Conservation (phyloP, 2,329 filamentous ascomycete genomes). For the Lojkania enalia region DNA sequence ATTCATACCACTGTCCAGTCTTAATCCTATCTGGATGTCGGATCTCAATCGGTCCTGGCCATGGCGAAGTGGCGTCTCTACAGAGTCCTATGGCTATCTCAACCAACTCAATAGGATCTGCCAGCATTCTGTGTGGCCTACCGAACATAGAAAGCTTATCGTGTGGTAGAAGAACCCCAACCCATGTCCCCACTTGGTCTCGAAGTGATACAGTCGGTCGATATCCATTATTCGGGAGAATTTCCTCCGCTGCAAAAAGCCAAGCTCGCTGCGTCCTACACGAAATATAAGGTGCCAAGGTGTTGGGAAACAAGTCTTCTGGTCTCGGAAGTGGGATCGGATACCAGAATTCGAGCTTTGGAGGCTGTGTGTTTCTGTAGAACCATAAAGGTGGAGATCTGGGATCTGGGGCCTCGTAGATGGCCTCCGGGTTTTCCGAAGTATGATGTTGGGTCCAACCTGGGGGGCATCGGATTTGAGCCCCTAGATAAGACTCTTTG, state of each 20-base stretch:
- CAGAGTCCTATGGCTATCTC: not conserved
- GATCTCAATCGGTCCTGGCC: not conserved
- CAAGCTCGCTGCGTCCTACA: not conserved
- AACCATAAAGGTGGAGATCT: too few species aligned
- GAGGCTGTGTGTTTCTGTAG: not conserved
- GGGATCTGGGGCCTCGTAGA: not conserved
- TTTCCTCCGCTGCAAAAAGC: not conserved
- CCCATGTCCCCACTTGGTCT: not conserved
- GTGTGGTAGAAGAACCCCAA: not conserved
- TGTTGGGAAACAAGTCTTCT: not conserved
- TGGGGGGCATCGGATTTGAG: too few species aligned
- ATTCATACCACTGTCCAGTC: not conserved
- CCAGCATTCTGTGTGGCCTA: not conserved
- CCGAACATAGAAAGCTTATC: not conserved
- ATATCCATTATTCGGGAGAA: too few species aligned
- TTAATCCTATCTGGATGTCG: not conserved
- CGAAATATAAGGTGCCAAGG: not conserved
- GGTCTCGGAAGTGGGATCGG: not conserved
- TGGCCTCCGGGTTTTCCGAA: not conserved
- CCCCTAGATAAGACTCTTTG: too few species aligned
- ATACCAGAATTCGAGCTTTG: not conserved
- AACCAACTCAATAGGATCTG: not conserved
- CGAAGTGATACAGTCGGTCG: not conserved
- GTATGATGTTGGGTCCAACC: not conserved
- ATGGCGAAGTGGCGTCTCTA: not conserved